Base-by-base conservation (phyloP, 306 rosid genomes). In the Macrotyloma uniflorum region DNA sequence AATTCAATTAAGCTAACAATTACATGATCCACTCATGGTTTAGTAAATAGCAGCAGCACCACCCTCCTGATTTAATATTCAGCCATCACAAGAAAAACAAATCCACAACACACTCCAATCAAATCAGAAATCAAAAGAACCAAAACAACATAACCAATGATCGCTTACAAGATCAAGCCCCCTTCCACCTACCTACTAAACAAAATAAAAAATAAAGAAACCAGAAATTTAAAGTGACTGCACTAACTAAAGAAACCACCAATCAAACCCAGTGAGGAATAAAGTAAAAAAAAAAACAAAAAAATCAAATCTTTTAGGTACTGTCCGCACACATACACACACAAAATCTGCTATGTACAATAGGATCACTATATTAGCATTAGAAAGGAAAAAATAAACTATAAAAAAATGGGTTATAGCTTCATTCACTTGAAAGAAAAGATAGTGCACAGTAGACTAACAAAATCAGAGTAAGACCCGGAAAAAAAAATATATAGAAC, bases 11-110 rank as follows among this genome's bases (percentile, higher is more conserved):
- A 65, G 32, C 51, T 22, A 40, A n/a, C n/a, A 24, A 45, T 1
- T 11, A 54, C 20, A 59, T 33, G 61, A 78, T 72, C 79, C 15
- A 55, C 36, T 3, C 76, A 71, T 23, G 59, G 68, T 45, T 8
- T 8, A 33, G 67, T 33, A 22, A 45, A 19, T 47, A 22, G 22
- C 57, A 76, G 35, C 20, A 62, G 1, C 7, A 54, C 8, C 57
- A 54, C 74, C 59, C 2, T 10, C 8, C 5, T 45, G 11, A 43
- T 32, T 12, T 18, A 20, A 58, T 0, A 42, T 2, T 28, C 28
- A 71, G 1, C 20, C 66, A 50, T 32, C 26, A 57, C 51, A 19
- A 50, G 16, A 22, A 46, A 57, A 40, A 47, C 1, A 45, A 73
- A 57, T 32, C 33, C 43, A 13, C 14, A 6, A 72, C 3, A 42